Percentiles rank a stretch among this genome's conserved stretches.
Conservation (phyloP, 345 rosid genomes). For the Brassica nigra region DNA sequence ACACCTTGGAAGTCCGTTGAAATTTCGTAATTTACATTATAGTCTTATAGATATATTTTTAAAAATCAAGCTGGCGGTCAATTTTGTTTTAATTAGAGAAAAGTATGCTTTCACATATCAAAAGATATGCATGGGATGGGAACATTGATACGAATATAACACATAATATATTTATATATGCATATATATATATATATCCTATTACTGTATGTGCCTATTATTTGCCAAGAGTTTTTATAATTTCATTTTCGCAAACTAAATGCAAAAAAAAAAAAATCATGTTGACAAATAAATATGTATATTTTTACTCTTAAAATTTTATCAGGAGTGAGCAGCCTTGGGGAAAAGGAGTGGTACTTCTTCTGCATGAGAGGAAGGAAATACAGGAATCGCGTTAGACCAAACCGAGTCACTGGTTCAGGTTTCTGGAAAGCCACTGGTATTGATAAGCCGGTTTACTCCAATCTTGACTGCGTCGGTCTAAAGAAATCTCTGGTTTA, state of each 20-base stretch:
- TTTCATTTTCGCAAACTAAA: not conserved
- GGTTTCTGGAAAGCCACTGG: conserved; percentile 95
- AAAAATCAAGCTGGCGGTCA: not conserved
- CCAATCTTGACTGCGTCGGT: conserved; percentile 61
- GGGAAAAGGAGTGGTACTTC: conserved; percentile 74
- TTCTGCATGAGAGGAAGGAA: conserved; percentile 82
- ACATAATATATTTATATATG: not conserved
- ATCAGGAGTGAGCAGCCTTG: conserved; percentile 52
- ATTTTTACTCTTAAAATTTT: not conserved
- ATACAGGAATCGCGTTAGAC: conserved; percentile 78
- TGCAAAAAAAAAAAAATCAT: not conserved
- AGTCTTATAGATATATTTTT: not conserved
- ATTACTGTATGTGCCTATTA: not conserved
- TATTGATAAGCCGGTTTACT: conserved; percentile 67
- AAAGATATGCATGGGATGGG: not conserved
- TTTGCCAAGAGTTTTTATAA: not conserved
- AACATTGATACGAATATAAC: not conserved
- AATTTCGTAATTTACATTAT: conserved; percentile 1
- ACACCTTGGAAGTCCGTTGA: not conserved
- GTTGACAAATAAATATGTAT: not conserved
- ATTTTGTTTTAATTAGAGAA: not conserved
- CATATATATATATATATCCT: not conserved
- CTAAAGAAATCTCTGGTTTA: conserved; percentile 81
- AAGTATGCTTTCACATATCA: not conserved
- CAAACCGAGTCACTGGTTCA: conserved; percentile 79